Base-by-base conservation (phyloP, 768 basidiomycete species). In the Agaricus blazei region DNA sequence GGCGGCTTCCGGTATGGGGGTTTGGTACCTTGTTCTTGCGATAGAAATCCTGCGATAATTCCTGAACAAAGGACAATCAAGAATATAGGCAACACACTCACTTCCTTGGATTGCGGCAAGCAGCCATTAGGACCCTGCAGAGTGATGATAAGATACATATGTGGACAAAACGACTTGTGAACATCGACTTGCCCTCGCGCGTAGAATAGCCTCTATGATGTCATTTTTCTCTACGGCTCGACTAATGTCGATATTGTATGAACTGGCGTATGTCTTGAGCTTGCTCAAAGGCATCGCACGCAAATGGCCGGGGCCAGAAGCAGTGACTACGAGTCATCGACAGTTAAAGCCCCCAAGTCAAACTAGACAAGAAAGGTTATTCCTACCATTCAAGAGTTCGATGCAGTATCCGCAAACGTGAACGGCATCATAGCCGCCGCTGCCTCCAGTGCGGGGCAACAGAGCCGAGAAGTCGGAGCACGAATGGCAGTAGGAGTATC, bases 381-480 rank as follows among this genome's bases (percentile, higher is more conserved):
- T 66, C 81, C 50, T 65, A 91, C 90, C 79, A 29, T 68, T 81
- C 40, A 92, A 68, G 60, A 78, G 74, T 52, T 90, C 88, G 50
- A 89, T 83, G 67, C 90, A 92, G 65, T 73, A 88, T 1, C 73
- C 84, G 63, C 90, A 92, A 34, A 92, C 90, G 27, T 75, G 69
- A 58, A 81, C 77, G 7, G 72, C 63, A 63, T 88, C 86, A 65
- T 90, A 85, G 3, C 89, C 89, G 34, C 74, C 66, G 31, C 73
- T 77, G 9, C 68, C 44, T 9, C 78, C 78, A 26, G 63, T 59
- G 7, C 87, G 76, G n/a, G 89, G 89, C 82, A 89, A 82, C 40
- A 92, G 74, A 0, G 87, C 90, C 63, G 85, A 85, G 66, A 79
- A 90, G 63, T 90, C 89, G 1, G 83, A 75, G 67, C 90, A 92